Base-by-base conservation (phyloP, 164 flowering plant genomes). In the Magnolia officinalis region DNA sequence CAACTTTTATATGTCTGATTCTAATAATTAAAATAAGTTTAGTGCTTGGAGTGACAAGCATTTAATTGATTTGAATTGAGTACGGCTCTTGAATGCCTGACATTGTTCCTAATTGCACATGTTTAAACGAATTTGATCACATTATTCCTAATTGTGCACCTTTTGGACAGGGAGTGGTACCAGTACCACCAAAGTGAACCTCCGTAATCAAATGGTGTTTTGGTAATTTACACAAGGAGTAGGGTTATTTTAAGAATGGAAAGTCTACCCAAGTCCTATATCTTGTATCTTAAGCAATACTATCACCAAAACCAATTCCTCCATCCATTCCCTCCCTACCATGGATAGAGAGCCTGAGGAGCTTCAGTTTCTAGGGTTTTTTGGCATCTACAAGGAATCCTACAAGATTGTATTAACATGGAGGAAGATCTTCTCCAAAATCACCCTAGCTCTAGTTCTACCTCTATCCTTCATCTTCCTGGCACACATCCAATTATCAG, bases 341-440 rank as follows among this genome's bases (percentile, higher is more conserved):
- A 80, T 80, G 82, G 82, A 80, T 45, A 80, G 75, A 69, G 81
- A 80, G 24, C 82, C 72, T 58, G 81, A 80, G 45, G 82, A 80
- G 59, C 73, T 83, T 21, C 82, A 83, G 31, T 80, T 78, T 69
- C 76, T 80, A 3, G 85, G 83, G 2, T 21, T 78, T 29, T 69
- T 75, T 37, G 85, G 85, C 59, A 77, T 83, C 71, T 75, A 24
- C 73, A 73, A 8, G 7, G 83, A 80, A 61, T 61, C 85, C 75
- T 83, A 49, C 79, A 78, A 78, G 81, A 65, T 80, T 70, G 73
- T 75, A 50, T 50, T 72, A 69, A 55, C 77, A 78, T 78, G 79
- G 70, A 51, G 67, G 31, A 80, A 80, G 59, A 50, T 80, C 79
- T 80, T 83, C 83, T 50, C 73, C 45, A 71, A 78, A 66, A 78